phyloP scores from a whole-genome alignment of 306 rosid species.

The Trichosanthes truncata region DNA sequence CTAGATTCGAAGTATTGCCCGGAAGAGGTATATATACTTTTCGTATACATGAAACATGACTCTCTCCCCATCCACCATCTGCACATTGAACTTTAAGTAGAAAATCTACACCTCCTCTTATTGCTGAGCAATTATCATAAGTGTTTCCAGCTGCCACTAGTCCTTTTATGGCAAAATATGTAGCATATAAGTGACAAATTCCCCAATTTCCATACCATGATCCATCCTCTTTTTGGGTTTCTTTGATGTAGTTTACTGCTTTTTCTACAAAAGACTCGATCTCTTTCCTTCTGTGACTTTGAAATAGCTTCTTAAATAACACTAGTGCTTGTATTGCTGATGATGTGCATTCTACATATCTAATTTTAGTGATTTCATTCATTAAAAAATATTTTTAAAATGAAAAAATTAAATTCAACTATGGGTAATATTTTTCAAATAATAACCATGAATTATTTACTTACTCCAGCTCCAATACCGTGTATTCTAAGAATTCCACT shows the following conservation, averaged over 20 bases:
- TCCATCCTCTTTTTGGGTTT: background rate
- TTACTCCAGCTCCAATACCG: background rate
- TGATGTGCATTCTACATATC: background rate
- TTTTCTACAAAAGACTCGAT: background rate
- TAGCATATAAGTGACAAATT: background rate
- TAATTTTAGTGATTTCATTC: no score
- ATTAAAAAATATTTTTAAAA: background rate
- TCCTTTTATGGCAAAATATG: background rate
- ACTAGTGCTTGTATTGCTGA: background rate
- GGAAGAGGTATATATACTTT: background rate
- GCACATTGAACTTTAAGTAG: background rate
- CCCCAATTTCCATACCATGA: background rate
- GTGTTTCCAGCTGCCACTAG: background rate
- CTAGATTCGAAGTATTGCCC: background rate
- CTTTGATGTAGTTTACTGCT: background rate
- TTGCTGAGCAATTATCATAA: background rate
- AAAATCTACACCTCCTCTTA: background rate
- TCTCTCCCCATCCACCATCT: background rate
- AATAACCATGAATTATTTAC: background rate
- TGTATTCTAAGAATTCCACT: background rate
- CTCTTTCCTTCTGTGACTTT: background rate
- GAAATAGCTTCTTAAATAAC: background rate
- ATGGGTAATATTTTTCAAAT: background rate
- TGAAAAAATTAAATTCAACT: background rate
- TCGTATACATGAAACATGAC: background rate